Base-by-base conservation (phyloP, 176 grass and related monocot species). In the Poa pratensis region DNA sequence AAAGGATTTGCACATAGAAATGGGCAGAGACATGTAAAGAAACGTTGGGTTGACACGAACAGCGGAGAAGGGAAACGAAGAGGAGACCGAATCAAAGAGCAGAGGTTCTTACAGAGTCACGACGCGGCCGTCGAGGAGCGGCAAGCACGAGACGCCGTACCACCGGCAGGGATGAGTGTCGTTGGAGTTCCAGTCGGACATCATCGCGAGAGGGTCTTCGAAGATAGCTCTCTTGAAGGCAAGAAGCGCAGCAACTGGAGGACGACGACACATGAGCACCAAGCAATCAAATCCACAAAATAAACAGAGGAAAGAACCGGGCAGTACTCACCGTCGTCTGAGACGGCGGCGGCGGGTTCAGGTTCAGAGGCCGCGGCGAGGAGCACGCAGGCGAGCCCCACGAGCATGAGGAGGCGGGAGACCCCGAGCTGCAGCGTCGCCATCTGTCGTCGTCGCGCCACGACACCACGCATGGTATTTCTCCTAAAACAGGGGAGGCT, bases 141-240 rank as follows among this genome's bases (percentile, higher is more conserved):
- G 24, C 11, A 87, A 93, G 89, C 96, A 99, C 1, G 7, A 28
- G 8, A 99, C 90, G 52, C 93, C 93, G 39, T 57, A 80, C 96
- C 93, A 96, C 18, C 9, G 5, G 77, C 96, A 99, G 66, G 88
- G 96, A 64, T 88, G 19, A 73, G 52, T 62, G 50, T 94, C 83
- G 17, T 22, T 80, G 81, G 84, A 3, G 80, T 94, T 92, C 96
- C 96, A 99, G 71, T 94, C 84, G 6, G 93, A 96, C 37, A 99
- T 84, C 74, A 1, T 84, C 22, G 96, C 90, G 19, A 82, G 68
- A 27, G 96, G 96, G 79, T 94, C 96, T 12, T 91, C 86, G 75
- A 43, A 91, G 52, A 99, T 91, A 46, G 86, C 88, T 68, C 48
- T 86, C 73, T 85, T 94, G 86, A 99, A 96, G 43, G 93, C 91